Conservation (phyloP, 805 yeast genomes). For the Aciculoconidium aculeatum region DNA sequence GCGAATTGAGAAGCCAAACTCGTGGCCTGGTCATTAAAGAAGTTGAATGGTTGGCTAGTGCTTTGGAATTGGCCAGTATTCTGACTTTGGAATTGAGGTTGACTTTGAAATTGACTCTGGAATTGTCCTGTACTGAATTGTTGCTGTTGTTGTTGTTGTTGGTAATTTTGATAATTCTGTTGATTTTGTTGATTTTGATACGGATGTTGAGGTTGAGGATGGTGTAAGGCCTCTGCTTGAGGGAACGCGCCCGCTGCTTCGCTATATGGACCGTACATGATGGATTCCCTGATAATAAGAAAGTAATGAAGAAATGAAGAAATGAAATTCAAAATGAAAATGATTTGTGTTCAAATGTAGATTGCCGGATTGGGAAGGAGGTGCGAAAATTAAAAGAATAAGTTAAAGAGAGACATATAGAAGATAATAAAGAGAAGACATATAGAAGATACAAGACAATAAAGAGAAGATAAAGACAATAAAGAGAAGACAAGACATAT, state of each 20-base stretch:
- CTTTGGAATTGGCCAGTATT: slow-evolving; percentile 10
- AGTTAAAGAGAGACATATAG: no score
- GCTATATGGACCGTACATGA: slow-evolving; percentile 38
- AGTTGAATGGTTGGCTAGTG: slow-evolving; percentile 26
- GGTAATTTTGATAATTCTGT: slow-evolving; percentile 16
- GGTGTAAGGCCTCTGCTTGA: slow-evolving; percentile 19
- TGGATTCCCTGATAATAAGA: background rate
- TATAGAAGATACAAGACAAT: no score
- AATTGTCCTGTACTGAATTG: no score
- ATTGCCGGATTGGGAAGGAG: background rate
- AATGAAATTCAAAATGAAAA: no score
- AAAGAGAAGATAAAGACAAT: no score
- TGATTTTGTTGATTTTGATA: slow-evolving; percentile 6
- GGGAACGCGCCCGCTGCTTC: slow-evolving; percentile 9
- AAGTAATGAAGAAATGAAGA: background rate
- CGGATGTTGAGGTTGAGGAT: slow-evolving; percentile 27
- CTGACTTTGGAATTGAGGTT: slow-evolving; percentile 7
- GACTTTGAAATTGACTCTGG: slow-evolving; percentile 19
- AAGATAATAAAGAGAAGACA: no score
- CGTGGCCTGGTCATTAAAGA: slow-evolving; percentile 74
- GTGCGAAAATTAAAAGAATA: no score
- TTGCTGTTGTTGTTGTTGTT: slow-evolving; percentile 21
- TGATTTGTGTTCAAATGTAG: no score
- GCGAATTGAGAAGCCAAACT: slow-evolving; percentile 86
- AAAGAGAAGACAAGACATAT: no score